Percentiles rank a stretch among this genome's conserved stretches.
Conservation (phyloP, 331 rosid genomes). For the Pyracantha coccinea region DNA sequence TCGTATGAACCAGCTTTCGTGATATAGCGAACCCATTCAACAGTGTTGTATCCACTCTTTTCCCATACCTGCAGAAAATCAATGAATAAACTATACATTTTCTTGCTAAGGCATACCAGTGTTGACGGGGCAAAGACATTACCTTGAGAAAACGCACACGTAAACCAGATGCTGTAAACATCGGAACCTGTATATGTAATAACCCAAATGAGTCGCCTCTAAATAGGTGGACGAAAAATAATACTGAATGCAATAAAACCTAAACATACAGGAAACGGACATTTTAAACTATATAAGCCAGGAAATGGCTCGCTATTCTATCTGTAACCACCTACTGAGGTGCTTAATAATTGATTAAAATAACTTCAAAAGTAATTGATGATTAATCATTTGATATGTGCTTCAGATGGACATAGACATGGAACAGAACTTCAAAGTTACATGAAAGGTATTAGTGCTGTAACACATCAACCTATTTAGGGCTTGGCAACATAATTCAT, state of each 20-base stretch:
- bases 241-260: background rate
- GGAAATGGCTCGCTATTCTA: too few relatives aligned
- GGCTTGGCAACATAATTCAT: background rate
- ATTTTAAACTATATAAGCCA: too few relatives aligned
- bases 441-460: background rate
- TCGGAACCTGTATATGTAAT: slow-evolving; percentile 68
- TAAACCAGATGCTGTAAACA: slow-evolving; percentile 95
- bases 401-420: background rate
- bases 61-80: slow-evolving; percentile 74
- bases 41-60: slow-evolving; percentile 95
- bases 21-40: slow-evolving; percentile 96
- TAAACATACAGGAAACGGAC: background rate
- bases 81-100: background rate
- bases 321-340: background rate
- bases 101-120: background rate
- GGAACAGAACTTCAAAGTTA: background rate
- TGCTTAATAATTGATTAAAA: background rate
- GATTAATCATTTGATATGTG: background rate
- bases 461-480: background rate
- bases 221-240: background rate
- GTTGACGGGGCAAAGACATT: slow-evolving; percentile 1
- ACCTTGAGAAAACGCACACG: slow-evolving; percentile 98
- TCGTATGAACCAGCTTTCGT: slow-evolving; percentile 93
- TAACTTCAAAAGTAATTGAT: too few relatives aligned
- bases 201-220: background rate